Base-by-base conservation (phyloP, 176 grass and related monocot genomes). In the Cenchrus americanus region DNA sequence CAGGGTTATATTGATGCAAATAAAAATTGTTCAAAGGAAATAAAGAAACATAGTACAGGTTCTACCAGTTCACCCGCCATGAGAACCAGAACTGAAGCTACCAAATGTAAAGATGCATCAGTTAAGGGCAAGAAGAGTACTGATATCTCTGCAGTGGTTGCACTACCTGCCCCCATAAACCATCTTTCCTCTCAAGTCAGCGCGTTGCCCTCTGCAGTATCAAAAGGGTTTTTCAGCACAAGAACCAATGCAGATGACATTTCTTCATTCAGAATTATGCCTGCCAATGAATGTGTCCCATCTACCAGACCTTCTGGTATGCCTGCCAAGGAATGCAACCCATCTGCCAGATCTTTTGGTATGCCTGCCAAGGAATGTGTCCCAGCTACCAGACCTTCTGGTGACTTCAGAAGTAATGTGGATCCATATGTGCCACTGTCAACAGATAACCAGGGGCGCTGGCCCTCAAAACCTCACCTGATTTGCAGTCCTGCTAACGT, bases 81-180 rank as follows among this genome's bases (percentile, higher is more conserved):
- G 44, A 90, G 68, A 77, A 86, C 78, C 12, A 88, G 90, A 70
- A 75, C 64, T 80, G 79, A 78, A 75, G 41, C 40, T 58, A 52
- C 75, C 86, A 53, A 73, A 54, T 75, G 61, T 66, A 78, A 18
- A 67, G 32, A 83, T 62, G 26, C 61, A 75, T 17, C 7, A 4
- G 73, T 47, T 77, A 42, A 32, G 63, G 62, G 11, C 32, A 83
- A 80, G 74, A 92, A 75, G 75, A 86, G 27, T 68, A 83, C 61
- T 70, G 17, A 54, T 64, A 26, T 69, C 44, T 62, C 43, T 53
- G 47, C 68, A 75, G 19, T 62, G 13, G 75, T 77, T 54, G 68
- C 48, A 69, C 69, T 30, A 18, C 46, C 69, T 50, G 69, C 2
- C 23, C 18, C 69, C 17, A 3, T 37, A 15, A 80, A 73, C 62